Evolutionary conservation across 306 rosid species (phyloP).

Genomic region (Quercus berberidifolia): DNA sequence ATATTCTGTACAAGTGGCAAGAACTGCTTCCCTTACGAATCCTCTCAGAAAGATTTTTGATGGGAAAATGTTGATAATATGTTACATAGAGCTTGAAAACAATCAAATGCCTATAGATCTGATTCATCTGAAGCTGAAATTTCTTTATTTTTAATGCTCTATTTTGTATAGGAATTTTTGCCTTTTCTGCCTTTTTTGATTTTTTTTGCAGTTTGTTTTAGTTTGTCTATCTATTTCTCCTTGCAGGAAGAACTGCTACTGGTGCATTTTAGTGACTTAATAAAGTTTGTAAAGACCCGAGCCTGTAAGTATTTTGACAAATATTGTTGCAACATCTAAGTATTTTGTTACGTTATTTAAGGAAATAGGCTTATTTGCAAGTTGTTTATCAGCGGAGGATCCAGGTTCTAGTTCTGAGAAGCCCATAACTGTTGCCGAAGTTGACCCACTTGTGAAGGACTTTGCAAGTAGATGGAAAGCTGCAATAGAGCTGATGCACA

Average conservation of each 20-base stretch:
- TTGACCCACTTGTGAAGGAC: conserved; percentile 94
- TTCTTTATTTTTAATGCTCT: background rate
- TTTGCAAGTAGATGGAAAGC: conserved; percentile 96
- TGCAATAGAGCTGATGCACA: conserved; percentile 97
- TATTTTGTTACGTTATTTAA: conserved; percentile 1
- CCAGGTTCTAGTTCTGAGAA: conserved; percentile 54
- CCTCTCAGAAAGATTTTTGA: background rate
- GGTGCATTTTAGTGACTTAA: conserved; percentile 73
- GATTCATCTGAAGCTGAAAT: background rate
- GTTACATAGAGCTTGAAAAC: background rate
- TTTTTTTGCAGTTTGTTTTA: conserved; percentile 14
- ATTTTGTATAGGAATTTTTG: background rate
- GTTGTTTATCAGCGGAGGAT: conserved; percentile 72
- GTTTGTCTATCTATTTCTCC: conserved; percentile 9
- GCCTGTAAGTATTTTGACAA: conserved; percentile 62
- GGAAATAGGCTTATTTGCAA: conserved; percentile 13
- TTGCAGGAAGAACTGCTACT: conserved; percentile 94
- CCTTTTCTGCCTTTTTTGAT: background rate
- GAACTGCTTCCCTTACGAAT: background rate
- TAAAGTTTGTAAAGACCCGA: conserved; percentile 88
- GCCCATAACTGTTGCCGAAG: conserved; percentile 69
- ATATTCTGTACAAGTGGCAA: background rate
- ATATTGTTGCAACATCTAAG: conserved; percentile 5
- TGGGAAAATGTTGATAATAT: background rate
- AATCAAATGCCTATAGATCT: background rate